Base-by-base conservation (phyloP, 2,329 filamentous ascomycete species). In the Hansfordia pulvinata region DNA sequence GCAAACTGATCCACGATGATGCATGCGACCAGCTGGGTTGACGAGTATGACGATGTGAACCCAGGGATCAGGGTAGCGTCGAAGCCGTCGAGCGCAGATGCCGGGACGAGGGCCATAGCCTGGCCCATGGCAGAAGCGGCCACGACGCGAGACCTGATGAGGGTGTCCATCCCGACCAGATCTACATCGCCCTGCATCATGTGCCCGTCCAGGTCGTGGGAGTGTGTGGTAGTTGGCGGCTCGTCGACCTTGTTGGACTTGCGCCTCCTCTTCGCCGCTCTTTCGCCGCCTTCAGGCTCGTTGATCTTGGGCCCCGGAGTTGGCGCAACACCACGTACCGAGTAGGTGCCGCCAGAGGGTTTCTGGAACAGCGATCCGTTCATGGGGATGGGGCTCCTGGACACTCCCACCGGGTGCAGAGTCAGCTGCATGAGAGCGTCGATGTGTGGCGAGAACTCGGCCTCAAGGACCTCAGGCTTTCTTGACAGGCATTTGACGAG, bases 171-270 rank as follows among this genome's bases (percentile, higher is more conserved):
- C 17, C 90, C 86, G 15, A 98, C 86, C 21, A 98, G 64, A 45
- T 98, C 92, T 24, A 96, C 77, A 43, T 98, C 92, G 27, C 92
- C 90, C 47, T 88, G 82, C 61, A 98, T 85, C 78, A 98, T 94
- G 39, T 93, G 86, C 8, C 86, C 90, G 49, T 98, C 90, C 11
- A 98, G 84, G 49, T 98, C 93, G 52, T 98, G 90, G 2, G 79
- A 71, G n/a, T 79, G 60, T n/a, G 59, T 68, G 4, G 67, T 55
- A 2, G 69, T 56, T 2, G 68, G 58, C 7, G 66, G 54, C 16
- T 86, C 78, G 29, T 90, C 82, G 12, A 69, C 56, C 58, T 92
- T 93, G n/a, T 81, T 75, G 1, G 81, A 81, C 51, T 85, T 92
- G 33, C 85, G 75, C 18, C 85, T 70, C 36, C 83, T 76, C 53